Conservation (phyloP, 106 monocot species). For the Phalaenopsis aphrodite region DNA sequence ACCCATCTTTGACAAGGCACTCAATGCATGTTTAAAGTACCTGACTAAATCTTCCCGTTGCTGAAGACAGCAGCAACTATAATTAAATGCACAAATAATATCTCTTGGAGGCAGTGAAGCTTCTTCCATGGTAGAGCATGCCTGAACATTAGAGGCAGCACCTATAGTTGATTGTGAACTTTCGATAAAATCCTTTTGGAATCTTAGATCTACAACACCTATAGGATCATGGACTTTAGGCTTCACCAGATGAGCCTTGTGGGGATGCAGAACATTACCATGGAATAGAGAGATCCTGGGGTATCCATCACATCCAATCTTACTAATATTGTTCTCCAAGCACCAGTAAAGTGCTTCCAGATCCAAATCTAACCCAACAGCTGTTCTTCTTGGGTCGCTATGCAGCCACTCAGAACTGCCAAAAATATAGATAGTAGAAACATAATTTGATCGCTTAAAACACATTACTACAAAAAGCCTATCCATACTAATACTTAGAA, state of each 20-base stretch:
- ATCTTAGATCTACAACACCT: constrained; percentile 10
- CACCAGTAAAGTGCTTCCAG: constrained; percentile 82
- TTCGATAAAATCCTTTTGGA: constrained; percentile 16
- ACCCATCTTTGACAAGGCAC: constrained; percentile 55
- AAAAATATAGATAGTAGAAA: neutral
- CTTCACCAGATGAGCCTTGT: constrained; percentile 34
- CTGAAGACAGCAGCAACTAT: constrained; percentile 96
- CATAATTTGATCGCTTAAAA: neutral
- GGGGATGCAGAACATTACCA: constrained; percentile 80
- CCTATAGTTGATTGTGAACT: neutral
- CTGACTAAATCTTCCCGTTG: constrained; percentile 56
- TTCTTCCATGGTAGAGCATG: constrained; percentile 29
- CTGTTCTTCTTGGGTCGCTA: constrained; percentile 68
- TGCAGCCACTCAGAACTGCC: constrained; percentile 72
- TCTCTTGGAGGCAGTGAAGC: constrained; percentile 50
- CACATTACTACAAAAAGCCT: neutral
- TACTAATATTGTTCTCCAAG: constrained; percentile 59
- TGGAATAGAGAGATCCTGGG: constrained; percentile 82
- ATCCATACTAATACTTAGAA: no score
- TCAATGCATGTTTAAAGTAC: constrained; percentile 65
- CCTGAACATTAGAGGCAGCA: constrained; percentile 7
- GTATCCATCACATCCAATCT: constrained; percentile 51
- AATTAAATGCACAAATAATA: constrained; percentile 92
- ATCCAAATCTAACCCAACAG: constrained; percentile 81
- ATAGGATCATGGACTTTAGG: constrained; percentile 15